Percentiles rank a stretch among this genome's conserved stretches.
Evolutionary conservation across 2,329 filamentous ascomycete species (phyloP).

Genomic region (Cadophora sp.): DNA sequence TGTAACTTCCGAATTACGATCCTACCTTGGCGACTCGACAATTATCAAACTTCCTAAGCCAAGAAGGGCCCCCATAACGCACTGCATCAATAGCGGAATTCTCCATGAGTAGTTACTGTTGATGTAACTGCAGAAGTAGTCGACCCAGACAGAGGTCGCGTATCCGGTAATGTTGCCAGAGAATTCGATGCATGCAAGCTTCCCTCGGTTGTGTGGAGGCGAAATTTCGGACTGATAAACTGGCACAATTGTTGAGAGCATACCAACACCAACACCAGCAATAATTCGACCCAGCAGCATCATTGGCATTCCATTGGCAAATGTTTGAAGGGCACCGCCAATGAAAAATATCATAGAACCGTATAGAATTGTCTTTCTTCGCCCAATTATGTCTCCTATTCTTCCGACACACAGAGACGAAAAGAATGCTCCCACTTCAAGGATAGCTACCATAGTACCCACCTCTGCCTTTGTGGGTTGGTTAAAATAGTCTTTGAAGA

Average conservation of each 20-base stretch:
- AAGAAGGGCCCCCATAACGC: slow-evolving; percentile 88
- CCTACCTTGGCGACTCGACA: slow-evolving; percentile 89
- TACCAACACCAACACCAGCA: slow-evolving; percentile 85
- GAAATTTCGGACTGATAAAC: slow-evolving; percentile 96
- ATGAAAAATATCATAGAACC: slow-evolving; percentile 87
- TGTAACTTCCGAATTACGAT: slow-evolving; percentile 6
- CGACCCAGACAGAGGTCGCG: slow-evolving; percentile 96
- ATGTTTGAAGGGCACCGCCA: slow-evolving; percentile 85
- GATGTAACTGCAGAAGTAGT: slow-evolving; percentile 96
- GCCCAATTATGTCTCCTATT: slow-evolving; percentile 89
- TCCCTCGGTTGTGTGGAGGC: slow-evolving; percentile 93
- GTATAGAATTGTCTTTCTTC: slow-evolving; percentile 89
- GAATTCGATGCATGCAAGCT: slow-evolving; percentile 97
- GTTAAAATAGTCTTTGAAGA: slow-evolving; percentile 92
- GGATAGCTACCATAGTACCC: slow-evolving; percentile 96
- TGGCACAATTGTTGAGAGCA: slow-evolving; percentile 89
- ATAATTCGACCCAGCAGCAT: slow-evolving; percentile 87
- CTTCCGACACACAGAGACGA: slow-evolving; percentile 86
- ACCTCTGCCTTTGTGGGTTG: slow-evolving; percentile 87
- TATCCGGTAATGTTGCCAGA: slow-evolving; percentile 97
- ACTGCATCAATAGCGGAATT: slow-evolving; percentile 88
- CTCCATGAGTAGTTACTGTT: slow-evolving; percentile 88
- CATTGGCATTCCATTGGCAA: slow-evolving; percentile 83
- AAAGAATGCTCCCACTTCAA: slow-evolving; percentile 92
- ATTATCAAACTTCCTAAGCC: slow-evolving; percentile 89